These are phyloP conservation scores for Diddensiella caesifluorescens DNA, from an alignment of 805 yeast species.

Conservation along the genomic window DNA sequence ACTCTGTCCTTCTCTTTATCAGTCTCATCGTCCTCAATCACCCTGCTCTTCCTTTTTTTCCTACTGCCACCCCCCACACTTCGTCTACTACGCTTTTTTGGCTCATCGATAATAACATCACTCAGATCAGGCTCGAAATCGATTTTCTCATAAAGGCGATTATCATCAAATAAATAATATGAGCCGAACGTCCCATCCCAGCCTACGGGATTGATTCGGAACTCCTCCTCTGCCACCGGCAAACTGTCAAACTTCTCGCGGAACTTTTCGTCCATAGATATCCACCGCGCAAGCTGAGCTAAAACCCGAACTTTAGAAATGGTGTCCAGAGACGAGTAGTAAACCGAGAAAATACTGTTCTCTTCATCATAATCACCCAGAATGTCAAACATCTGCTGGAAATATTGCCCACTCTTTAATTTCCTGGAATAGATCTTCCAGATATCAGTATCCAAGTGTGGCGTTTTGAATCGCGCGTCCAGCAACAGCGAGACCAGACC, in stretches of 20 bases:
- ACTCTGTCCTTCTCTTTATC: slow-evolving; percentile 13
- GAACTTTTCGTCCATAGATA: slow-evolving; percentile 18
- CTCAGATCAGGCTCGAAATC: slow-evolving; percentile 16
- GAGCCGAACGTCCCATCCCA: slow-evolving; percentile 24
- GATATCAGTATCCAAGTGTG: slow-evolving; percentile 11
- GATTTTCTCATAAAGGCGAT: slow-evolving; percentile 28
- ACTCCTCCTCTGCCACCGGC: slow-evolving; percentile 15
- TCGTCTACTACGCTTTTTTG: slow-evolving; percentile 9
- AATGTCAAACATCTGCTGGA: slow-evolving; percentile 5
- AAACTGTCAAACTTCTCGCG: slow-evolving; percentile 15
- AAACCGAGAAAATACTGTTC: slow-evolving; percentile 5
- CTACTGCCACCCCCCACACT: slow-evolving; percentile 2
- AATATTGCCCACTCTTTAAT: slow-evolving; percentile 8
- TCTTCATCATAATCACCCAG: slow-evolving; percentile 12
- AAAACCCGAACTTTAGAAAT: slow-evolving; percentile 19
- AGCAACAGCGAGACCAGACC: slow-evolving; percentile 8
- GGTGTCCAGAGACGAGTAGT: slow-evolving; percentile 13
- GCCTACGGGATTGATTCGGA: slow-evolving; percentile 31
- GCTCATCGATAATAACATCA: slow-evolving; percentile 14
- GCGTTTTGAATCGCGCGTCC: slow-evolving; percentile 9
- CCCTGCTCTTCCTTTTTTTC: slow-evolving; percentile 10
- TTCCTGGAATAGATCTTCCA: slow-evolving; percentile 14
- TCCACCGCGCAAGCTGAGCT: slow-evolving; percentile 20
- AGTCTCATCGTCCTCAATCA: slow-evolving; percentile 15
- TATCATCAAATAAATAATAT: slow-evolving; percentile 34